Conservation (phyloP, 495 filamentous ascomycete species). For the Penicillium alfredii region DNA sequence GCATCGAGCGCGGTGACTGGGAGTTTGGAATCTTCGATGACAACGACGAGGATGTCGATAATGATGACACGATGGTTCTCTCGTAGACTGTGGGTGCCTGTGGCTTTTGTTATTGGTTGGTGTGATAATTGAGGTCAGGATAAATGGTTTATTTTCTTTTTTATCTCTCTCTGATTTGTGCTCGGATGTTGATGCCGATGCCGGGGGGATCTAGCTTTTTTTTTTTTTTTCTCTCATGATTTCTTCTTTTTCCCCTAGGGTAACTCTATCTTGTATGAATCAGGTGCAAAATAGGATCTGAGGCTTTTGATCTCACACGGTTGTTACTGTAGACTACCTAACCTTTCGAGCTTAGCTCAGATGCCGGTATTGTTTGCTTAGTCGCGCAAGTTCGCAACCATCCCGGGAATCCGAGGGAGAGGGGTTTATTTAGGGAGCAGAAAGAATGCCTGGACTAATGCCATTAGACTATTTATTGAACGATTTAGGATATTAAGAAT, state of each 20-base stretch:
- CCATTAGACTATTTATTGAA: no score
- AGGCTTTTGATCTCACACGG: no score
- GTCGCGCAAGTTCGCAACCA: no score
- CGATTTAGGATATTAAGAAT: no score
- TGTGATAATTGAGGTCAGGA: no score
- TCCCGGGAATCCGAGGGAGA: no score
- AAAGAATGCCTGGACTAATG: no score
- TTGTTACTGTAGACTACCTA: no score
- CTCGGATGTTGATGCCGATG: constrained; percentile 16
- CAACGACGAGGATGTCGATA: constrained; percentile 24
- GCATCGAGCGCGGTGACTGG: constrained; percentile 57
- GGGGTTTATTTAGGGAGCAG: no score
- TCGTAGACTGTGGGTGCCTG: constrained; percentile 11
- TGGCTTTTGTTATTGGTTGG: neutral
- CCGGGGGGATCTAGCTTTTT: neutral
- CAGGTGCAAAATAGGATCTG: constrained; percentile 18
- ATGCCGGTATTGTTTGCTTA: no score
- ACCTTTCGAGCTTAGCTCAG: no score
- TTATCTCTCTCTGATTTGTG: constrained; percentile 4
- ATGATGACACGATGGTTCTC: constrained; percentile 42
- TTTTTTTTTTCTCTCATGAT: constrained; percentile 5
- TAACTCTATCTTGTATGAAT: constrained; percentile 10
- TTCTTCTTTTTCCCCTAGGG: constrained; percentile 10
- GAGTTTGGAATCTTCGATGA: constrained; percentile 47
- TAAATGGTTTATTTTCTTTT: no score